Percentiles rank a stretch among this genome's conserved stretches.
Evolutionary conservation across 257 asterid species (phyloP).

Genomic region (Rauvolfia tetraphylla): DNA sequence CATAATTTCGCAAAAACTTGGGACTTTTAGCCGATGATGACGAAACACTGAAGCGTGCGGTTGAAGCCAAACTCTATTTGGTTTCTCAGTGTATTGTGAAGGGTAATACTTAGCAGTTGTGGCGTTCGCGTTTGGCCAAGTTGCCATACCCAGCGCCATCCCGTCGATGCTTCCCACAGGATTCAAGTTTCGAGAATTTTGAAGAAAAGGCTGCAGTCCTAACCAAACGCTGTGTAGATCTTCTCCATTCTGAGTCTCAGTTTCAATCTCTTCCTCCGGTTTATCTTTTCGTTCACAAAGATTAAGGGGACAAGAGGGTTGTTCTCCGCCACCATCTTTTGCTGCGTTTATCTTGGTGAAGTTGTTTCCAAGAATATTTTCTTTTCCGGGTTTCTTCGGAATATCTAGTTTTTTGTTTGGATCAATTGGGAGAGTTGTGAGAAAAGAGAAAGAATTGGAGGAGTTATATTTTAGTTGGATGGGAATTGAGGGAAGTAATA

Average conservation of each 20-base stretch:
- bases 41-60: conserved; percentile 48
- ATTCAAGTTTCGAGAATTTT: neutral
- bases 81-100: conserved; percentile 12
- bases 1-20: neutral
- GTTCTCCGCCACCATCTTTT: neutral
- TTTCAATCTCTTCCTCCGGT: neutral
- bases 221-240: neutral
- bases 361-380: neutral
- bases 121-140: neutral
- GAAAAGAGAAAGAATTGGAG: neutral
- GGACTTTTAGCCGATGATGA: neutral
- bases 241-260: neutral
- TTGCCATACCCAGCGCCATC: neutral
- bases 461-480: conserved; percentile 28
- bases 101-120: conserved; percentile 11
- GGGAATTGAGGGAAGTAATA: conserved; percentile 39
- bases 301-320: neutral
- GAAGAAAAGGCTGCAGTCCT: neutral
- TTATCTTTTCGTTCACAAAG: neutral
- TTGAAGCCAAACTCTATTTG: conserved; percentile 39
- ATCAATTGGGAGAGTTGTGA: neutral
- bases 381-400: neutral
- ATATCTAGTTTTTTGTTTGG: neutral
- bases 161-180: neutral
- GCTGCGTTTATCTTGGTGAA: neutral